These are phyloP conservation scores for Euphorbia schlechtendalii DNA, from an alignment of 441 rosid species.

Conservation along the genomic window DNA sequence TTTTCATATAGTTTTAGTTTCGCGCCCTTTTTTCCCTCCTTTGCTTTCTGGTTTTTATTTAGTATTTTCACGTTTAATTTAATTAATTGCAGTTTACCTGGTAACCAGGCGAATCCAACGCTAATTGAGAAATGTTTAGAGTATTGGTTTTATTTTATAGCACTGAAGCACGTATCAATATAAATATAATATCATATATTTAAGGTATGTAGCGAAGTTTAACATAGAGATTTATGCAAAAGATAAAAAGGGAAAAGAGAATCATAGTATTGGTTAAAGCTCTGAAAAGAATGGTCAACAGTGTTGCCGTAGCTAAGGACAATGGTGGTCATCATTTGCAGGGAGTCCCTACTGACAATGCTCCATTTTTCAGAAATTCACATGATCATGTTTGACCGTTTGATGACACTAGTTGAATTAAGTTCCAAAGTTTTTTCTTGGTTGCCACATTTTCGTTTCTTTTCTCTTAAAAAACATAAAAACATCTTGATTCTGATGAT, in stretches of 20 bases:
- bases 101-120: conserved; percentile 33
- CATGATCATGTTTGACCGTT: conserved; percentile 7
- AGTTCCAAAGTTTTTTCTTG: not conserved
- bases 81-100: conserved; percentile 19
- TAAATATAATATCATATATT: too few species aligned
- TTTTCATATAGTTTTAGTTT: not conserved
- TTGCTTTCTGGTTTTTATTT: not conserved
- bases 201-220: too few species aligned
- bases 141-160: too few species aligned
- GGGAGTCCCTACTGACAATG: not conserved
- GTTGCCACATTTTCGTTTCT: not conserved
- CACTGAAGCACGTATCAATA: too few species aligned
- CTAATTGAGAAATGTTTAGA: conserved; percentile 16
- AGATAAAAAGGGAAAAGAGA: conserved; percentile 3
- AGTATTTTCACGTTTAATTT: conserved; percentile 17
- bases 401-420: not conserved
- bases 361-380: conserved; percentile 8
- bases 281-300: conserved; percentile 11
- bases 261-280: conserved; percentile 7
- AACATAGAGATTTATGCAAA: too few species aligned
- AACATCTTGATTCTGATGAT: too few species aligned
- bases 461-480: too few species aligned
- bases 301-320: not conserved
- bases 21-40: conserved; percentile 9
- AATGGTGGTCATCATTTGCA: conserved; percentile 12